Evolutionary conservation across 768 basidiomycete species (phyloP).

Genomic region (Tylopilus rubrobrunneus): DNA sequence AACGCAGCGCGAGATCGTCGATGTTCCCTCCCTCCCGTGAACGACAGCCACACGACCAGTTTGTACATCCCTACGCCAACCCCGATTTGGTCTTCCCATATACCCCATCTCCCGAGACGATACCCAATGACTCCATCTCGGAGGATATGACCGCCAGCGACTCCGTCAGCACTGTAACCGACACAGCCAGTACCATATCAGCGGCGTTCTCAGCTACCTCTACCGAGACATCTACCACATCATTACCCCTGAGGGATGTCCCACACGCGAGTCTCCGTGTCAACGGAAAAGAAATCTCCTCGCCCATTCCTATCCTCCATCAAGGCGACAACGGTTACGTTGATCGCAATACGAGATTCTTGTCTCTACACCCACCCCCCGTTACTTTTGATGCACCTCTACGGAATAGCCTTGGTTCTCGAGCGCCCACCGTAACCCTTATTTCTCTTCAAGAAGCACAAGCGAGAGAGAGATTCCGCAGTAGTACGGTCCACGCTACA

Average conservation of each 20-base stretch:
- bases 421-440: constrained; percentile 54
- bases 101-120: constrained; percentile 28
- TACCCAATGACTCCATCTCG: constrained; percentile 27
- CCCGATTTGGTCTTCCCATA: constrained; percentile 55
- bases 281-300: constrained; percentile 53
- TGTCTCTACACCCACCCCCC: constrained; percentile 32
- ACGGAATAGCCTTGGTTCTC: constrained; percentile 44
- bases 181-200: constrained; percentile 38
- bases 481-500: constrained; percentile 37
- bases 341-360: constrained; percentile 28
- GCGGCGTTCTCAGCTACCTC: constrained; percentile 32
- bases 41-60: constrained; percentile 30
- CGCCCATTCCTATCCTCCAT: constrained; percentile 44
- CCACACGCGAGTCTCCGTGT: constrained; percentile 23
- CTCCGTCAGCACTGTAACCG: constrained; percentile 51
- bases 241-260: constrained; percentile 19
- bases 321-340: constrained; percentile 25
- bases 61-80: constrained; percentile 76
- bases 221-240: constrained; percentile 32
- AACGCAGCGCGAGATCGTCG: constrained; percentile 14
- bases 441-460: constrained; percentile 80
- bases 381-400: constrained; percentile 36
- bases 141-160: constrained; percentile 42
- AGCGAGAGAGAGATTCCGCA: constrained; percentile 58
- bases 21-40: constrained; percentile 33